Percentiles rank a stretch among this genome's conserved stretches.
These are phyloP conservation scores for Phylloporus rhodoxanthus DNA, from an alignment of 768 basidiomycete species.

Conservation along the genomic window DNA sequence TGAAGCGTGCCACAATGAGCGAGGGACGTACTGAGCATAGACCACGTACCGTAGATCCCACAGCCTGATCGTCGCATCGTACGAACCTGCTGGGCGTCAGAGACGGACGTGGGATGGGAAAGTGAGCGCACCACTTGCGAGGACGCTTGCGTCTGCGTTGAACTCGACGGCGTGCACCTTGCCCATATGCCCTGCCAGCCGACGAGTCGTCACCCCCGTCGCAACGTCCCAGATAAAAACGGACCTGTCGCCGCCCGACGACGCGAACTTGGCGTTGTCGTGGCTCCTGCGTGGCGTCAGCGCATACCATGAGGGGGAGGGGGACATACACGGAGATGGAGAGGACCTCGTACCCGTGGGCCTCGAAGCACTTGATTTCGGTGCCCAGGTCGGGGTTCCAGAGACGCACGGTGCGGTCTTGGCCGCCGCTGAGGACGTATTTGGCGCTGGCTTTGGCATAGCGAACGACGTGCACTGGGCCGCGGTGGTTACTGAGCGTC, in stretches of 20 bases:
- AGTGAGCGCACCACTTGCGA: constrained; percentile 71
- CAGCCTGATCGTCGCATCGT: constrained; percentile 82
- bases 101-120: not conserved
- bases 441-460: constrained; percentile 86
- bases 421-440: constrained; percentile 90
- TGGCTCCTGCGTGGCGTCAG: constrained; percentile 51
- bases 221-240: constrained; percentile 96
- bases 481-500: constrained; percentile 65
- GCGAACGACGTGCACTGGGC: constrained; percentile 83
- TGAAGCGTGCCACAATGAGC: constrained; percentile 19
- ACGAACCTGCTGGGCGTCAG: constrained; percentile 58
- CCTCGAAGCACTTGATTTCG: constrained; percentile 87
- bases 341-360: constrained; percentile 94
- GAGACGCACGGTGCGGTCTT: constrained; percentile 82
- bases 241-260: constrained; percentile 88
- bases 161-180: constrained; percentile 90
- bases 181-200: constrained; percentile 84
- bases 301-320: not conserved
- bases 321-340: constrained; percentile 76
- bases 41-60: constrained; percentile 81
- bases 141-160: constrained; percentile 78
- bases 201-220: constrained; percentile 73
- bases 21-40: too few species aligned
- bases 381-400: constrained; percentile 85
- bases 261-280: constrained; percentile 92